Evolutionary conservation across 163 green algal genomes (phyloP).

Genomic region (Scenedesmus sp.): DNA sequence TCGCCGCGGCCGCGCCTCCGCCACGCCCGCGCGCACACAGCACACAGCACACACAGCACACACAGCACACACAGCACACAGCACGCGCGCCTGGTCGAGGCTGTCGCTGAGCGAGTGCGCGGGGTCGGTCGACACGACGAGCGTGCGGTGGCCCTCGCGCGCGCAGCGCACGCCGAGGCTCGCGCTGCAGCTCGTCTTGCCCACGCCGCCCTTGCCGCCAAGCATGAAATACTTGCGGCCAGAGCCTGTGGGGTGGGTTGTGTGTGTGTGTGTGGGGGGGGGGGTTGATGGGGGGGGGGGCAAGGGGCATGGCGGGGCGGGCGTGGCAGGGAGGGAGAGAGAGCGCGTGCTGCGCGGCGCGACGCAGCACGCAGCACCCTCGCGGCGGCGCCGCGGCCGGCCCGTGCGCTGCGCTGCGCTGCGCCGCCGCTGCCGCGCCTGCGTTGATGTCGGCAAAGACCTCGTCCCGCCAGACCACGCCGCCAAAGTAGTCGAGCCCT

Average conservation of each 20-base stretch:
- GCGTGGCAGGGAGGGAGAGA: too few species aligned
- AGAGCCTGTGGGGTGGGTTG: too few species aligned
- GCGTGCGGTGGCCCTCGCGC: constrained; percentile 71
- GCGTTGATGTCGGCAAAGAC: constrained; percentile 62
- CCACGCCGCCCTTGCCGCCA: constrained; percentile 93
- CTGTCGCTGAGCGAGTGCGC: constrained; percentile 96
- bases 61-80: background rate
- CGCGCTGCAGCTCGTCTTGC: constrained; percentile 88
- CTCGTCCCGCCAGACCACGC: constrained; percentile 79
- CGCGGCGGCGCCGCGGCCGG: too few species aligned
- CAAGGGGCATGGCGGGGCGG: too few species aligned
- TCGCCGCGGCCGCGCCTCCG: too few species aligned
- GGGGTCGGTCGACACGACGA: constrained; percentile 96
- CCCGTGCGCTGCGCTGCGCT: too few species aligned
- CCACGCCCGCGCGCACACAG: too few species aligned
- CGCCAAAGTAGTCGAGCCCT: constrained; percentile 93
- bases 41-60: too few species aligned
- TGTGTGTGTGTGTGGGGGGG: too few species aligned
- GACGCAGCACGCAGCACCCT: too few species aligned
- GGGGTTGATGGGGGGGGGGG: background rate
- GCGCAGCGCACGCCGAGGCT: constrained; percentile 87
- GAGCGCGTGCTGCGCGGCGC: too few species aligned
- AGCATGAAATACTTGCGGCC: constrained; percentile 81
- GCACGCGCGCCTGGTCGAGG: constrained; percentile 75
- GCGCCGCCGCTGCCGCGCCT: constrained; percentile 9